A percentile compares a stretch with the other conserved stretches of the same genome.
phyloP scores from a whole-genome alignment of 139 green algal genomes.

The Closterium sp. region DNA sequence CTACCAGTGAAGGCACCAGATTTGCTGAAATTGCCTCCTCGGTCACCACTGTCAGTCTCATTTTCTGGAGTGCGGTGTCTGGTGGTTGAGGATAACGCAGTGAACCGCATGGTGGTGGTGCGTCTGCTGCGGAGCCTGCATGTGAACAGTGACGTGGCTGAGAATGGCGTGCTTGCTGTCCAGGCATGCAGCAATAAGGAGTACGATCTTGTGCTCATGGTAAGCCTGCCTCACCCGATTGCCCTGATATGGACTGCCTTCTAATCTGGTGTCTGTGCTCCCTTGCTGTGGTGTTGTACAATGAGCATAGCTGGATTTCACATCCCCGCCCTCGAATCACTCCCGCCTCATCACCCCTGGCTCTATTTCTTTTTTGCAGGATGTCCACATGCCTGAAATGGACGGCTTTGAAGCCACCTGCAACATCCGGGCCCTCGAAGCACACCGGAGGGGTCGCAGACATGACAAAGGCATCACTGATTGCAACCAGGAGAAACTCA shows the following conservation, averaged over 20 bases:
- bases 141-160: constrained; percentile 14
- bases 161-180: constrained; percentile 27
- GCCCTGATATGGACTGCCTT: neutral
- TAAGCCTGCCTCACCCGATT: neutral
- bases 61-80: constrained; percentile 1
- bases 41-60: neutral
- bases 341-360: too few relatives aligned
- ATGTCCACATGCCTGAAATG: constrained; percentile 56
- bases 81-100: constrained; percentile 39
- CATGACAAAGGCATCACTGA: neutral
- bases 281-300: too few relatives aligned
- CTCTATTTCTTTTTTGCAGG: constrained; percentile 23
- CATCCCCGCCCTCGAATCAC: too few relatives aligned
- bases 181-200: constrained; percentile 9
- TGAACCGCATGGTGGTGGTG: constrained; percentile 41
- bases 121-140: constrained; percentile 27
- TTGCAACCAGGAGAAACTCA: neutral
- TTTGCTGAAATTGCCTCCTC: neutral
- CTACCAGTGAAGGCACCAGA: neutral
- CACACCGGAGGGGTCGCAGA: neutral
- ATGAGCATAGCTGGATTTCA: too few relatives aligned
- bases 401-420: constrained; percentile 14
- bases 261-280: neutral
- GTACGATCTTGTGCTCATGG: constrained; percentile 45
- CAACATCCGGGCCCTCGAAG: neutral